Conservation (phyloP, 495 filamentous ascomycete genomes). For the Articulospora tetracladia region DNA sequence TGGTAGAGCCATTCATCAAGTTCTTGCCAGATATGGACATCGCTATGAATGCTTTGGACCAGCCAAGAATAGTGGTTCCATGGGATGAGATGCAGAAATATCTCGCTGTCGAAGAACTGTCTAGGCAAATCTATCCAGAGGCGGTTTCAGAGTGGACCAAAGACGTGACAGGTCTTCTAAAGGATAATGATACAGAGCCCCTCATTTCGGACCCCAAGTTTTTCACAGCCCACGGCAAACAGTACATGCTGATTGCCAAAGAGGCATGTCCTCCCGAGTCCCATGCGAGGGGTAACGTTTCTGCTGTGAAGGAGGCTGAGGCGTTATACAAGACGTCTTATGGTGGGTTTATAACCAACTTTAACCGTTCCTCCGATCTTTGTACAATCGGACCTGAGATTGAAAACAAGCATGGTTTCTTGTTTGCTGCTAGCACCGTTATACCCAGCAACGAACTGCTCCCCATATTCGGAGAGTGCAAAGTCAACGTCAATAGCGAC, state of each 20-base stretch:
- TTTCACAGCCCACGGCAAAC: constrained; percentile 14
- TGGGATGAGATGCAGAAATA: constrained; percentile 58
- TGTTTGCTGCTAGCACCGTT: constrained; percentile 61
- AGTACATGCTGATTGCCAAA: constrained; percentile 47
- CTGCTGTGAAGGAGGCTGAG: constrained; percentile 27
- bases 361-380: constrained; percentile 59
- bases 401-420: constrained; percentile 62
- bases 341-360: constrained; percentile 60
- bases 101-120: constrained; percentile 13
- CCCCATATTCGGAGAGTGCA: constrained; percentile 73
- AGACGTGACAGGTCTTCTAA: constrained; percentile 19
- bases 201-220: constrained; percentile 16
- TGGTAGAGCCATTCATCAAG: constrained; percentile 52
- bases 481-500: constrained; percentile 74
- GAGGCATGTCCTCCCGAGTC: constrained; percentile 58
- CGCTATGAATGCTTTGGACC: constrained; percentile 65
- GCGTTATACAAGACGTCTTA: constrained; percentile 34
- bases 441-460: constrained; percentile 51
- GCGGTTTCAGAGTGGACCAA: constrained; percentile 17
- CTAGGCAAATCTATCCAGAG: constrained; percentile 13
- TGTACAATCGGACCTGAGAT: constrained; percentile 52
- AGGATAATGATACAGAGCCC: constrained; percentile 9
- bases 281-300: constrained; percentile 41
- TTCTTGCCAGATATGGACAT: constrained; percentile 70
- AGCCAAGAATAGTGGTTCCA: constrained; percentile 61